Evolutionary conservation across 2,329 filamentous ascomycete species (phyloP), one percentile per base, ranked within the genome.

Genomic region (Truncatella angustata): DNA sequence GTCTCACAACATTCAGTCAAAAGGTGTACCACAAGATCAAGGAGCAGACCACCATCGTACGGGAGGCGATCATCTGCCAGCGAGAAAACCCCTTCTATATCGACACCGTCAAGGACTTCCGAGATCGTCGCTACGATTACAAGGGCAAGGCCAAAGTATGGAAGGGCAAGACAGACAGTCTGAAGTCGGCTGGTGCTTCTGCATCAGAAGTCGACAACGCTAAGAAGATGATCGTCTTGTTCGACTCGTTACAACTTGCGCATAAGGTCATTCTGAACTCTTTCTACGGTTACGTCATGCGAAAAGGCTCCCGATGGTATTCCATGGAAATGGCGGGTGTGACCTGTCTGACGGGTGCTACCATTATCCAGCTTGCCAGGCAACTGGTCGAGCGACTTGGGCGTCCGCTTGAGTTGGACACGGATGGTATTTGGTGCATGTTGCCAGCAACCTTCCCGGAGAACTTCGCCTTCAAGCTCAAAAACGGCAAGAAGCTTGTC

Each of bases 1-100:
- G 94, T 30, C 75, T 99, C 44, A 91, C 93, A 58, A 81, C 91
- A 30, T 99, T 96, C 74, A 95, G 91, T 64, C 96, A 97, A 70
- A 99, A 99, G 73, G 96, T 99, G 57, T 99, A 99, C 67, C 94
- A 99, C 79, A 99, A 97, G 70, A 97, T 99, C 54, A 92, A 96
- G 69, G 94, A 97, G 56, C 88, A 90, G 11, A 96, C 87, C 46
- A 97, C 90, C 0, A 94, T 95, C 53, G 87, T 94, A 56, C 85
- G 92, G 50, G 94, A 99, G 69, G 94, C 95, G 10, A 97, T 99
- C 66, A 97, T 99, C 63, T 99, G 94, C 65, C 94, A 99, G 66
- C 84, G 94, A 57, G 94, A 99, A 67, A 99, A 99, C 56, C 94
- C 94, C 0, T 99, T 99, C 69, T 99, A 99, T 65, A 93, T 99